These are phyloP conservation scores for Crithidia bombi DNA, from an alignment of 208 protist genomes.

Conservation along the genomic window DNA sequence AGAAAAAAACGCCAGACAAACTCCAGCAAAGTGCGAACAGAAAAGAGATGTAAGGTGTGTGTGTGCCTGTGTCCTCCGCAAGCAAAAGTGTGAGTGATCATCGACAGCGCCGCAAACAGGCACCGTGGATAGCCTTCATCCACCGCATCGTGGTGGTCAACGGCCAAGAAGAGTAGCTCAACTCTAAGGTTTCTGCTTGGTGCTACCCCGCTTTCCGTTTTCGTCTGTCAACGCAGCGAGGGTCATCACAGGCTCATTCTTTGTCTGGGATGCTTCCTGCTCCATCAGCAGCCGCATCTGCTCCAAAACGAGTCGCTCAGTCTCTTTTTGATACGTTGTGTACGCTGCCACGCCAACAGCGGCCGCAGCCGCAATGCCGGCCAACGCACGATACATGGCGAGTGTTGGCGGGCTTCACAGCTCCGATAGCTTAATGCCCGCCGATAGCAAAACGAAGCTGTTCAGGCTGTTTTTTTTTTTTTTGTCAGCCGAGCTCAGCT, in stretches of 20 bases:
- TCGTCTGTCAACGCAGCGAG: not conserved
- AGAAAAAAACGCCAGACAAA: too few species aligned
- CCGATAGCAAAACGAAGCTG: too few species aligned
- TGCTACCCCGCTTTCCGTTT: too few species aligned
- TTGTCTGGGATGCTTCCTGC: not conserved
- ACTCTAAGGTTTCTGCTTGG: not conserved
- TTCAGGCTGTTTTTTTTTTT: too few species aligned
- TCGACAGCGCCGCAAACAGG: not conserved
- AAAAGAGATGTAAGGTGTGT: too few species aligned
- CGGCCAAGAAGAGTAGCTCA: too few species aligned
- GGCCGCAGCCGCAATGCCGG: conserved; percentile 24
- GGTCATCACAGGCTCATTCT: conserved; percentile 6
- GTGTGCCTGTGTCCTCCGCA: too few species aligned
- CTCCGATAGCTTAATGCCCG: not conserved
- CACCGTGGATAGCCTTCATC: not conserved
- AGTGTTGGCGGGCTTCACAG: not conserved
- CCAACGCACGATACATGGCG: conserved; percentile 28
- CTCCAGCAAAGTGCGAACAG: too few species aligned
- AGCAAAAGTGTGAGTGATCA: too few species aligned
- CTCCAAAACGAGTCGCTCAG: conserved; percentile 40
- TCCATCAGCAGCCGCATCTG: conserved; percentile 38
- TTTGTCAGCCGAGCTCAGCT: too few species aligned
- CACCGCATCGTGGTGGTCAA: too few species aligned
- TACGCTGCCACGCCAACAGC: conserved; percentile 34
- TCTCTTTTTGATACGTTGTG: conserved; percentile 35